phyloP scores from a whole-genome alignment of 352 stramenopile genomes.

The Phytophthora pinifolia region DNA sequence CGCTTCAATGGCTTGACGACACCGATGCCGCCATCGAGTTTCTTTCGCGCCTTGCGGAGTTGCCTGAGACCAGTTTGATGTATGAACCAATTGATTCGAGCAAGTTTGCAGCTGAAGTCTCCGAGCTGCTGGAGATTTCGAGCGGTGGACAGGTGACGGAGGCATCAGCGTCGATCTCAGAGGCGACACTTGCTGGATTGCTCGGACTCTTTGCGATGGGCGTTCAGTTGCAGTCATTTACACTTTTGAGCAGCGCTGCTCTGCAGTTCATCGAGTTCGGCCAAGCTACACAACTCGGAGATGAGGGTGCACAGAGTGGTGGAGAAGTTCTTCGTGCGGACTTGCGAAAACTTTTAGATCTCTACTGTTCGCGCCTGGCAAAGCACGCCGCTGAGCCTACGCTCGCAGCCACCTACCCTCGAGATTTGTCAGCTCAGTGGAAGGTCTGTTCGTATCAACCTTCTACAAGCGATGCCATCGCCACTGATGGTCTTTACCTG shows the following conservation, averaged over 20 bases:
- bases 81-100: conserved; percentile 67
- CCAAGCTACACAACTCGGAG: conserved; percentile 14
- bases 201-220: conserved; percentile 49
- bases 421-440: conserved; percentile 62
- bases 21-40: conserved; percentile 45
- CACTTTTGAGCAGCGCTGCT: conserved; percentile 44
- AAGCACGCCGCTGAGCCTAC: conserved; percentile 22
- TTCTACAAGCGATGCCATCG: conserved; percentile 69
- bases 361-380: conserved; percentile 31
- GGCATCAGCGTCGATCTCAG: conserved; percentile 11
- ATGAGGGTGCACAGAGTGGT: neutral
- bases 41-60: conserved; percentile 41
- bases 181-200: conserved; percentile 34
- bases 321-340: conserved; percentile 13
- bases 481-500: conserved; percentile 64
- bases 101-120: conserved; percentile 40
- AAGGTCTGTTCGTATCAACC: conserved; percentile 64
- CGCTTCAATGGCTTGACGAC: conserved; percentile 49
- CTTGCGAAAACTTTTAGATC: conserved; percentile 30
- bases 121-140: conserved; percentile 10
- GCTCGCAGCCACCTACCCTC: conserved; percentile 56
- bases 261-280: conserved; percentile 35
- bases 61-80: conserved; percentile 56
- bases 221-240: conserved; percentile 69
- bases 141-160: neutral